Evolutionary conservation across 2,329 filamentous ascomycete genomes (phyloP).

Genomic region (Fusarium illudens): DNA sequence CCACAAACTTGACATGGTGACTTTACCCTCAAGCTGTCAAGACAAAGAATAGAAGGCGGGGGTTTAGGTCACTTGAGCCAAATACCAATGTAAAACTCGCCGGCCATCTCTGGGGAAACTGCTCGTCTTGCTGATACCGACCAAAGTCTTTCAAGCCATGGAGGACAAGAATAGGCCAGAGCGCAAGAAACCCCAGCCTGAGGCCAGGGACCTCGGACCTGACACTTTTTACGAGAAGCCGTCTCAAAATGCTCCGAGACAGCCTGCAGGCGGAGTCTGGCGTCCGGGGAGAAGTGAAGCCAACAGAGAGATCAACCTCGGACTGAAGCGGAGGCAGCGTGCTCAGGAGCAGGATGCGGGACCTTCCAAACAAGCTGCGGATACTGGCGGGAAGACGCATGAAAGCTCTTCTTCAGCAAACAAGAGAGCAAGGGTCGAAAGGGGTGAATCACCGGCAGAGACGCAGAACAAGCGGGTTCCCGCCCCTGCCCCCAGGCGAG

Average conservation of each 20-base stretch:
- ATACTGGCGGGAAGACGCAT: not conserved
- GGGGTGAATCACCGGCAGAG: not conserved
- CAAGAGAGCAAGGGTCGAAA: not conserved
- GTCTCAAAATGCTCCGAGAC: not conserved
- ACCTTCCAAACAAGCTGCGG: not conserved
- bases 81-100: not conserved
- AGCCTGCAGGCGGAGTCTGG: slow-evolving; percentile 2
- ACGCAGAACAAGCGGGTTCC: not conserved
- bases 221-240: not conserved
- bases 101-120: not conserved
- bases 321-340: slow-evolving; percentile 9
- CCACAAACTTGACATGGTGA: slow-evolving; percentile 16
- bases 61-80: not conserved
- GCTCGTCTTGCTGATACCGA: not conserved
- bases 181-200: not conserved
- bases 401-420: not conserved
- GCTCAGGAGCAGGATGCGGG: not conserved
- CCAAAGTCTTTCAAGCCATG: slow-evolving; percentile 1
- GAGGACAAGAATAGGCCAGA: not conserved
- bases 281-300: slow-evolving; percentile 30
- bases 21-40: not conserved
- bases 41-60: slow-evolving; percentile 16
- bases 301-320: slow-evolving; percentile 34
- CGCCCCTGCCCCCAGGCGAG: not conserved
- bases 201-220: not conserved